Evolutionary conservation across 768 basidiomycete genomes (phyloP), one percentile per base, ranked within the genome.

Genomic region (Termitomyces sp.): DNA sequence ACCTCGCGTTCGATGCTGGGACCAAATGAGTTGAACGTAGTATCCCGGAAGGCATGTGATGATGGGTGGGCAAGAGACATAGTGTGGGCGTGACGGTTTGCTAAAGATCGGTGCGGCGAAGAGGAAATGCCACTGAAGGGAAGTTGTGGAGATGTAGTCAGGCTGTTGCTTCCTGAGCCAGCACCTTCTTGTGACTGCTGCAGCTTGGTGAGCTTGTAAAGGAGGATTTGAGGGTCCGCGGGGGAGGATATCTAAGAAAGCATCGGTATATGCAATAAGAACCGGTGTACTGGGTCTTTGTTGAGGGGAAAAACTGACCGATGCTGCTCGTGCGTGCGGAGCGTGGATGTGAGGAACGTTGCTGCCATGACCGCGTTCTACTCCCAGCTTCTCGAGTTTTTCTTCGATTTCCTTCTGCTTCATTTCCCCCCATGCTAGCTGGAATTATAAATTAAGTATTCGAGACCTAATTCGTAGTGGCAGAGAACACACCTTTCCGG

Each of bases 141-240:
- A 20, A 82, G 83, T 56, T 86, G 85, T 0, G 90, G 90, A 3
- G 90, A 91, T 8, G 79, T 71, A 13, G 86, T 72, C 30, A 85
- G 67, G 1, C 88, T 90, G 51, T 60, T 63, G 18, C 53, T 55
- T 54, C 75, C 77, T 1, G 76, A 67, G 3, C 79, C 73, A 3
- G 81, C 79, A 18, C 65, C 68, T 63, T 80, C 74, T 63, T 90
- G 88, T 0, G 86, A 79, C 70, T 86, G 86, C 61, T 91, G 90
- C 10, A 94, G 76, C 71, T 90, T 91, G 72, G 90, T 91, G 45
- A 93, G 76, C 70, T 91, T 92, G 73, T 88, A 92, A 62, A 84
- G 79, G 20, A 94, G 76, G 24, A 94, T 71, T 20, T 88, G 87
- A 30, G 92, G 91, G 67, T 93, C 92, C 4, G 91, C 91, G 30